Evolutionary conservation across 2,329 filamentous ascomycete species (phyloP), one percentile per base, ranked within the genome.

Genomic region (Coniella vitis): DNA sequence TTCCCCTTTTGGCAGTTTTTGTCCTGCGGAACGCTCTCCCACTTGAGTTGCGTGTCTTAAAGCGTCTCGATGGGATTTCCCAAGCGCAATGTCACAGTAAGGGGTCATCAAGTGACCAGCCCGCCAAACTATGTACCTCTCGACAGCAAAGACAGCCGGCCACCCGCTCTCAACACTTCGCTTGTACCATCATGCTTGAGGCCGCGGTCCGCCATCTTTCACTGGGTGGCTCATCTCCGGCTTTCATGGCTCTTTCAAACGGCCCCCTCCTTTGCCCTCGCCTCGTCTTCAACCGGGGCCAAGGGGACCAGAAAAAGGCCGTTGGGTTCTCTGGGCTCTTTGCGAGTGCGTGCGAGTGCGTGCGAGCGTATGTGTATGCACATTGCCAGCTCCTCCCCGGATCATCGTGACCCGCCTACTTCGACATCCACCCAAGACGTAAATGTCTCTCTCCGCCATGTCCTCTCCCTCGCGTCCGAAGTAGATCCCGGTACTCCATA

Each of bases 391-490:
- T 36, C 43, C 38, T 47, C 51, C 40, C 49, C 37, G 31, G 48
- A 47, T 48, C 51, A 29, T 51, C 40, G 40, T 53, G 25, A 46
- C 40, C 44, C 42, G 35, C 37, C 16, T 22, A 29, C 38, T 31
- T 32, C 29, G 13, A 29, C 29, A 9, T 14, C 13, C 47, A 32
- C 38, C 31, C 22, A 29, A 38, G 41, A 45, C 47, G 25, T 44
- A 36, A 40, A 35, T 45, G 48, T 53, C 44, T 53, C 51, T 51
- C 20, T 48, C 37, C 37, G 20, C 25, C 40, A 44, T 20, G 42
- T 40, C 48, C 44, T 45, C 48, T 53, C 38, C 45, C 48, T 48
- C 48, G 43, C 36, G 10, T 36, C 38, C 35, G 25, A 43, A 17
- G 22, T 38, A 38, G 31, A 32, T 19, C 36, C 17, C n/a, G 35